Evolutionary conservation across 106 monocot genomes (phyloP), one percentile per base, ranked within the genome.

Genomic region (Dioscorea dumetorum): DNA sequence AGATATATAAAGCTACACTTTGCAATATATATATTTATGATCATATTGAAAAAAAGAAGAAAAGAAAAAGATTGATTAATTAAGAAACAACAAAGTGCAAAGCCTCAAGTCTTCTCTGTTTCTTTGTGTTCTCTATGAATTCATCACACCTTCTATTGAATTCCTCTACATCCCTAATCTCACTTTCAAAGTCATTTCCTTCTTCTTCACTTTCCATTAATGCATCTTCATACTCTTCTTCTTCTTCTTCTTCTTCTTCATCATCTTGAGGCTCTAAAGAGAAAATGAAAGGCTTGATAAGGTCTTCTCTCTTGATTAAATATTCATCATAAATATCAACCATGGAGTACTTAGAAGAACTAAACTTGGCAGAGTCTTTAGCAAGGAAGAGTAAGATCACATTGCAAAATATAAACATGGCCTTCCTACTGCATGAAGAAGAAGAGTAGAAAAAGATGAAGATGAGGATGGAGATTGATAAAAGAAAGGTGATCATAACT

Each of bases 371-470:
- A 48, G 78, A 81, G 61, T 87, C 87, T 60, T 62, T 72, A 33
- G 72, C 73, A 12, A 90, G 9, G 76, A 90, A 72, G 41, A 84
- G 56, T 28, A 90, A 67, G 73, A 90, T 83, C 61, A 60, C 75
- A 69, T 90, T 83, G 73, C 72, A 79, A 50, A 90, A 34, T 61
- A 81, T 32, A 72, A 90, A 75, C 53, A 81, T 56, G 63, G 77
- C 62, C 22, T 61, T 74, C 58, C 68, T 86, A 50, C 49, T 71
- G 24, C 33, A 24, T 21, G 31, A 24, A 53, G 56, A 22, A 8
- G 33, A 57, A 60, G 1, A 20, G 12, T 5, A 22, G 22, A 12
- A 77, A 28, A 64, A 33, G 33, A 66, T 32, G 64, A 71, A 57
- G 61, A 53, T 60, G 12, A 69, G 8, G 22, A 64, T 32, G 34